Conservation (phyloP, 2,329 filamentous ascomycete species). For the Endoconidiophora polonica region DNA sequence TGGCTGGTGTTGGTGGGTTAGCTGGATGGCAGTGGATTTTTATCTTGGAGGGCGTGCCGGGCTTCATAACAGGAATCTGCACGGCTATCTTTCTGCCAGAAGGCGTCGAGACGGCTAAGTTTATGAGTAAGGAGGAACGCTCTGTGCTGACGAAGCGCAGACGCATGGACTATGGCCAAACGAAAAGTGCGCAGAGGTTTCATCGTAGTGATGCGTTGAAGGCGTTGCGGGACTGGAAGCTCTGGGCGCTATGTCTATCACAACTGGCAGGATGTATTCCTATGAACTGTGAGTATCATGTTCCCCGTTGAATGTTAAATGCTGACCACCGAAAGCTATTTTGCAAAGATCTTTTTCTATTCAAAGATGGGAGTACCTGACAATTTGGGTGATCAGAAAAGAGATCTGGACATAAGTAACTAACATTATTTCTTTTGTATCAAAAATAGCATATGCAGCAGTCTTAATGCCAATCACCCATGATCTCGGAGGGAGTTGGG, state of each 20-base stretch:
- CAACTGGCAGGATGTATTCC: background rate
- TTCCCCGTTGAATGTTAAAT: no score
- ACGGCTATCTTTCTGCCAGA: background rate
- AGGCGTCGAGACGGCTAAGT: background rate
- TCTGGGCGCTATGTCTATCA: constrained; percentile 1
- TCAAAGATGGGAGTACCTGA: no score
- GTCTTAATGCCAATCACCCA: background rate
- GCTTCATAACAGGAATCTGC: background rate
- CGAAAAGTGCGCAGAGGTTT: background rate
- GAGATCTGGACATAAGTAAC: background rate
- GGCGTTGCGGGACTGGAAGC: background rate
- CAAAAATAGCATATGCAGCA: background rate
- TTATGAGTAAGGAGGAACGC: background rate
- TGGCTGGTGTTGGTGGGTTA: background rate
- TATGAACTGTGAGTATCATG: background rate
- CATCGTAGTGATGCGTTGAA: background rate
- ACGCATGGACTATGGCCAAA: constrained; percentile 6
- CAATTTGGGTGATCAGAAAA: background rate
- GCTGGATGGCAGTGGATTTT: constrained; percentile 1
- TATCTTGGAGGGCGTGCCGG: background rate
- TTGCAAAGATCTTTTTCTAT: no score
- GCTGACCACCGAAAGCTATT: no score
- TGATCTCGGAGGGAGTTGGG: background rate
- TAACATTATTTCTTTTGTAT: background rate
- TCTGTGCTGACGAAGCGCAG: background rate